Conservation (phyloP, 176 grass and related monocot species). For the Carex myosuroides region DNA sequence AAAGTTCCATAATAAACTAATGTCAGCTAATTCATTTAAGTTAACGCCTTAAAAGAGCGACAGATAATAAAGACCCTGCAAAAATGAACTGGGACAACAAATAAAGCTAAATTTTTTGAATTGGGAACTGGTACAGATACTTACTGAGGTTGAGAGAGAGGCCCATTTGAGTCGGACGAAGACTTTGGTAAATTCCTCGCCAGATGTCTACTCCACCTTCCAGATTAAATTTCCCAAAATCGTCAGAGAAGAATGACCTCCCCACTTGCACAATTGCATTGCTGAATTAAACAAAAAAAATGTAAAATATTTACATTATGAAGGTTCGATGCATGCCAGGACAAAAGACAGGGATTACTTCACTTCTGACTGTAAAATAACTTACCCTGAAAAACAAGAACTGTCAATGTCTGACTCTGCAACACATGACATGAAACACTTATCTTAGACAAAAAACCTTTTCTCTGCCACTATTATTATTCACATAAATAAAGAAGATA, state of each 20-base stretch:
- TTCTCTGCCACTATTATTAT: too few relatives aligned
- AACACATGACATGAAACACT: too few relatives aligned
- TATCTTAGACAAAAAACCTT: too few relatives aligned
- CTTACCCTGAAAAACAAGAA: too few relatives aligned
- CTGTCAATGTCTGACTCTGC: too few relatives aligned
- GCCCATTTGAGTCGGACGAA: conserved; percentile 58
- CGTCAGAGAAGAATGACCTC: conserved; percentile 58
- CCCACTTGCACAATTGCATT: conserved; percentile 19
- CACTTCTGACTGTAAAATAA: neutral
- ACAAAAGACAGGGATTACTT: neutral
- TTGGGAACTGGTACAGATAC: neutral
- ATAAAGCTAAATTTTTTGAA: neutral
- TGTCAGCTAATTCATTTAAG: neutral
- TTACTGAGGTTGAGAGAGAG: conserved; percentile 57
- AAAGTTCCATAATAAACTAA: neutral
- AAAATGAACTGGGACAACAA: neutral
- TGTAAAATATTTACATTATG: neutral
- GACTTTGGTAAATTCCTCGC: conserved; percentile 73
- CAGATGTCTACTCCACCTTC: conserved; percentile 35
- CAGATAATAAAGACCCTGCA: neutral
- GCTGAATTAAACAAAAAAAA: neutral
- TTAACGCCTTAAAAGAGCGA: neutral
- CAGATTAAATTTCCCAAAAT: neutral
- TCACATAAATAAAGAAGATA: too few relatives aligned
- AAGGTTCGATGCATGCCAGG: neutral